Percentiles rank a stretch among this genome's conserved stretches.
phyloP scores from a whole-genome alignment of 768 basidiomycete species.

The Boletus patriciae region DNA sequence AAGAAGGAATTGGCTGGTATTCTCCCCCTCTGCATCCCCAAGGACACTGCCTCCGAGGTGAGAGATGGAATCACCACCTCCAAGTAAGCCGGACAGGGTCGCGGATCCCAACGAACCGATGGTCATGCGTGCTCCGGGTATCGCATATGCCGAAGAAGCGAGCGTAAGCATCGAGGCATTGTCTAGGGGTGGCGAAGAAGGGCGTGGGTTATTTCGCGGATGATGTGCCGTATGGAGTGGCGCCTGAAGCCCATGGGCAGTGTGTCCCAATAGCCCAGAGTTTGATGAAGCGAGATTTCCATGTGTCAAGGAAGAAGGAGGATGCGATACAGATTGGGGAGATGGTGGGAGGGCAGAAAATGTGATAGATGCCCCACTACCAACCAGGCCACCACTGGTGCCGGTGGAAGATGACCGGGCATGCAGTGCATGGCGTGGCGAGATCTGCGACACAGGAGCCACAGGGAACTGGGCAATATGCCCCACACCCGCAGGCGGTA shows the following conservation, averaged over 20 bases:
- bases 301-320: slow-evolving; percentile 37
- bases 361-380: slow-evolving; percentile 61
- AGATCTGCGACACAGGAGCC: slow-evolving; percentile 53
- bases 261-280: slow-evolving; percentile 31
- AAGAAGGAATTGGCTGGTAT: slow-evolving; percentile 63
- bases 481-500: slow-evolving; percentile 77
- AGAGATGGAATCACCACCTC: slow-evolving; percentile 61
- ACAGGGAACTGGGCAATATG: slow-evolving; percentile 87
- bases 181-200: slow-evolving; percentile 85
- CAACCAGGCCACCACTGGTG: slow-evolving; percentile 44
- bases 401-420: slow-evolving; percentile 60
- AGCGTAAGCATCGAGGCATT: slow-evolving; percentile 93
- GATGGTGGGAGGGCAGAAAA: slow-evolving; percentile 69
- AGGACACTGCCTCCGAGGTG: slow-evolving; percentile 65
- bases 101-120: slow-evolving; percentile 44
- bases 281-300: slow-evolving; percentile 26
- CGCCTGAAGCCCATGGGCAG: slow-evolving; percentile 55
- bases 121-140: slow-evolving; percentile 56
- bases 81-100: slow-evolving; percentile 51
- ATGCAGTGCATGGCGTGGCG: slow-evolving; percentile 55
- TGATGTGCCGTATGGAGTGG: slow-evolving; percentile 91
- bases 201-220: slow-evolving; percentile 93
- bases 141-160: slow-evolving; percentile 88
- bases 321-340: slow-evolving; percentile 43
- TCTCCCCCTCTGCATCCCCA: slow-evolving; percentile 56